Evolutionary conservation across 768 basidiomycete species (phyloP).

Genomic region (Gymnopilus junonius): DNA sequence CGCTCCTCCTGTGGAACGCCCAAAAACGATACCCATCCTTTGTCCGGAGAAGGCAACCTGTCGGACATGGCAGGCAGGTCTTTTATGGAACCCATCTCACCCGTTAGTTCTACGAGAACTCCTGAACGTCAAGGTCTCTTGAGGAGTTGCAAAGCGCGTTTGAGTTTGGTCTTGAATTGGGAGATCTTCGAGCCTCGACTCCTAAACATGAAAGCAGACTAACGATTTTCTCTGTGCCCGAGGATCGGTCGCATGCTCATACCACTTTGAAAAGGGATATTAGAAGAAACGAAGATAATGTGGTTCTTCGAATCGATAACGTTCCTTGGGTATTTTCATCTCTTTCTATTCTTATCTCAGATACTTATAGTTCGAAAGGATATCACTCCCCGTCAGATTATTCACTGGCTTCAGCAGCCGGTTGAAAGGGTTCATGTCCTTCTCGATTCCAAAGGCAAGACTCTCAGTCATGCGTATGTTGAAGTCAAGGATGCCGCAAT

Average conservation of each 20-base stretch:
- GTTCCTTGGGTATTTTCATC: constrained; percentile 73
- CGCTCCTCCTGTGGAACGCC: not conserved
- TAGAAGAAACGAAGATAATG: constrained; percentile 41
- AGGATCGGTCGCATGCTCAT: constrained; percentile 14
- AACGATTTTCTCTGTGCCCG: constrained; percentile 13
- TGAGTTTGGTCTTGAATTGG: constrained; percentile 44
- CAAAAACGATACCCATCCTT: not conserved
- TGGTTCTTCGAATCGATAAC: constrained; percentile 84
- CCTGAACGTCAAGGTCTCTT: constrained; percentile 12
- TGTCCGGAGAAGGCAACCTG: not conserved
- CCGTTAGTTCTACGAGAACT: constrained; percentile 19
- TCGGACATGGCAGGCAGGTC: constrained; percentile 19
- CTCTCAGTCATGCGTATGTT: constrained; percentile 82
- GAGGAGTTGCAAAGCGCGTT: constrained; percentile 43
- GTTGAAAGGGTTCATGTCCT: constrained; percentile 76
- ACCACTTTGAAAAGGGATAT: constrained; percentile 11
- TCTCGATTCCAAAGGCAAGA: constrained; percentile 82
- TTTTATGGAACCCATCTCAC: constrained; percentile 39
- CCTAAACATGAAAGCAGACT: constrained; percentile 39
- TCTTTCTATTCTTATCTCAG: not conserved
- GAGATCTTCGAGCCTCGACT: constrained; percentile 46
- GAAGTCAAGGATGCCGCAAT: constrained; percentile 67
- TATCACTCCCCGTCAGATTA: constrained; percentile 78
- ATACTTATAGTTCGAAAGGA: constrained; percentile 50
- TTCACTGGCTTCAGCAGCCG: constrained; percentile 71